phyloP scores from a whole-genome alignment of 352 stramenopile genomes.

The Phytophthora fragariaefolia region DNA sequence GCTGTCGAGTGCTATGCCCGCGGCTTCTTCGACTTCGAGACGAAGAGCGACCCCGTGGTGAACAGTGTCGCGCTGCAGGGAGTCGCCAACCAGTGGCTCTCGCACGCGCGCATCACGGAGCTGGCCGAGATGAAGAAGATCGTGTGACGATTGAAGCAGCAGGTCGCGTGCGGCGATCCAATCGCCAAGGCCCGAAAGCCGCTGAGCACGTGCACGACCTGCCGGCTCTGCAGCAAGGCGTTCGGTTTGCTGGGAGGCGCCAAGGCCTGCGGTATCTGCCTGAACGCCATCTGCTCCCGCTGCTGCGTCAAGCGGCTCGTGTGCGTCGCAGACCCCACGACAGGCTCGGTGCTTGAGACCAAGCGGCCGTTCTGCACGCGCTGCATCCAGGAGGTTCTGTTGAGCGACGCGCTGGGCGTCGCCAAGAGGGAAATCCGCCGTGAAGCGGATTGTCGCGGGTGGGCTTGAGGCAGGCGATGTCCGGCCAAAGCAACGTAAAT shows the following conservation, averaged over 20 bases:
- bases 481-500: no score
- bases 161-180: slow-evolving; percentile 15
- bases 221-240: slow-evolving; percentile 28
- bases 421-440: slow-evolving; percentile 27
- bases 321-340: slow-evolving; percentile 6
- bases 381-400: slow-evolving; percentile 23
- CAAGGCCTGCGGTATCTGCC: slow-evolving; percentile 28
- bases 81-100: slow-evolving; percentile 33
- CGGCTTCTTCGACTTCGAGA: slow-evolving; percentile 42
- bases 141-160: slow-evolving; percentile 40
- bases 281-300: slow-evolving; percentile 31
- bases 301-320: slow-evolving; percentile 39
- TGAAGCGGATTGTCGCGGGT: not conserved
- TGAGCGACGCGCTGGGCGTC: slow-evolving; percentile 21
- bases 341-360: slow-evolving; percentile 8
- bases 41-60: slow-evolving; percentile 27
- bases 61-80: slow-evolving; percentile 31
- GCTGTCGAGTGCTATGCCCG: slow-evolving; percentile 37
- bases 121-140: slow-evolving; percentile 67
- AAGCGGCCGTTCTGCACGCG: slow-evolving; percentile 30
- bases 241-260: slow-evolving; percentile 17
- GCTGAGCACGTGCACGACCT: slow-evolving; percentile 20
- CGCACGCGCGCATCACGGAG: slow-evolving; percentile 31
- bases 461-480: no score
- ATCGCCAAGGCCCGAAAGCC: slow-evolving; percentile 18